phyloP scores from a whole-genome alignment of 1,139 yeast species.

The Sugiyamaella sp. region DNA sequence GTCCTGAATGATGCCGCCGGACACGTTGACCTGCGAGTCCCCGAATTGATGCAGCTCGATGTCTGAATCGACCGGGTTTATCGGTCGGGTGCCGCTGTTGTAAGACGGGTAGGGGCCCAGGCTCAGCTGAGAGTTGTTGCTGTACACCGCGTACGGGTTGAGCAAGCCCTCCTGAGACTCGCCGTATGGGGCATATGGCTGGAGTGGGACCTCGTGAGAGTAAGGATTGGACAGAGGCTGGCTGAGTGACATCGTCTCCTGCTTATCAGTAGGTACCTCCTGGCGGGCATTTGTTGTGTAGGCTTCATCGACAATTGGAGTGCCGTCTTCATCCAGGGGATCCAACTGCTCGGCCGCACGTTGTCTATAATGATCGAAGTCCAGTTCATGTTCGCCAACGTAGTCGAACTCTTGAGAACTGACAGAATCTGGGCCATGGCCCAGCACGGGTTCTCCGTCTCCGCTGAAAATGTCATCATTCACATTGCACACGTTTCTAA shows the following conservation, averaged over 20 bases:
- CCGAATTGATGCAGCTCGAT: background rate
- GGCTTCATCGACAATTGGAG: too few species aligned
- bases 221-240: too few species aligned
- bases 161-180: background rate
- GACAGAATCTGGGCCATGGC: conserved; percentile 8
- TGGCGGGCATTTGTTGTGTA: too few species aligned
- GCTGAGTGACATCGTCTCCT: too few species aligned
- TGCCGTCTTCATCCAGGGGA: background rate
- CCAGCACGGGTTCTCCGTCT: conserved; percentile 11
- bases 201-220: background rate
- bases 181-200: background rate
- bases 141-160: background rate
- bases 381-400: background rate
- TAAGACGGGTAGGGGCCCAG: background rate
- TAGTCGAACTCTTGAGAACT: background rate
- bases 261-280: too few species aligned
- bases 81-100: too few species aligned
- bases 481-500: conserved; percentile 31
- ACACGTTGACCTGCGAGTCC: background rate
- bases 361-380: background rate
- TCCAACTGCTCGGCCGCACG: background rate
- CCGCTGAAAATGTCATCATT: conserved; percentile 21
- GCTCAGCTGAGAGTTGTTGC: background rate
- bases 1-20: background rate
- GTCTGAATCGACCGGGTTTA: too few species aligned